These are phyloP conservation scores for Myxozyma sirexii DNA, from an alignment of 805 yeast genomes.

Conservation along the genomic window DNA sequence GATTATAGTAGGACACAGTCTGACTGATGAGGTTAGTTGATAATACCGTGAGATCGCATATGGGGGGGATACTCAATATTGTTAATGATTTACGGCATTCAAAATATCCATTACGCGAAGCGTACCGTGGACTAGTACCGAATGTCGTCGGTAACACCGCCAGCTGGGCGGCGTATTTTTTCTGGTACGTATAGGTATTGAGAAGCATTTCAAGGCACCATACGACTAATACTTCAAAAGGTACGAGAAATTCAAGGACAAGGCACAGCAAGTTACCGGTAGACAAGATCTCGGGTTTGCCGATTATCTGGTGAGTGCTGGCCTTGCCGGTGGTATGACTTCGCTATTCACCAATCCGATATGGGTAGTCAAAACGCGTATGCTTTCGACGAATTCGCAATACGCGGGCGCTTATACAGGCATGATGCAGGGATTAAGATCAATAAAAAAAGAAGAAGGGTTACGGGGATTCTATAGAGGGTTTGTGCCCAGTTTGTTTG, in stretches of 20 bases:
- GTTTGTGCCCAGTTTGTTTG: slow-evolving; percentile 69
- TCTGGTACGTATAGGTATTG: slow-evolving; percentile 72
- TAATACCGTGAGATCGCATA: slow-evolving; percentile 3
- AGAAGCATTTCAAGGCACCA: too few species aligned
- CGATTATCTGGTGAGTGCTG: slow-evolving; percentile 58
- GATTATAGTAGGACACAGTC: too few species aligned
- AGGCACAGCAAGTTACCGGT: neutral
- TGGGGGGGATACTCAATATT: slow-evolving; percentile 17
- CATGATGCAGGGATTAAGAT: slow-evolving; percentile 55
- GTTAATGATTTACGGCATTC: slow-evolving; percentile 16
- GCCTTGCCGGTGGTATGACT: slow-evolving; percentile 74
- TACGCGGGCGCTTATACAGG: slow-evolving; percentile 60
- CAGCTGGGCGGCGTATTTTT: slow-evolving; percentile 90
- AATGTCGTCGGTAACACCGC: slow-evolving; percentile 80
- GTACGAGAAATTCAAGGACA: slow-evolving; percentile 25
- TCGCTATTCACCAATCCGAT: slow-evolving; percentile 84
- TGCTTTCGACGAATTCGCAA: slow-evolving; percentile 47
- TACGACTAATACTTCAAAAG: too few species aligned
- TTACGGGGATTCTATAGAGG: slow-evolving; percentile 70
- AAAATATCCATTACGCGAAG: slow-evolving; percentile 37
- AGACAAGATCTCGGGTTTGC: slow-evolving; percentile 45
- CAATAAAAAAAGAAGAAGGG: slow-evolving; percentile 60
- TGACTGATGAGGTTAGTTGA: slow-evolving; percentile 11
- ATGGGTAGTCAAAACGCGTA: slow-evolving; percentile 93
- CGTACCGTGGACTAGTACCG: slow-evolving; percentile 78